Evolutionary conservation across 73 alveolate genomes (phyloP).

Genomic region (Uronychia binucleata): DNA sequence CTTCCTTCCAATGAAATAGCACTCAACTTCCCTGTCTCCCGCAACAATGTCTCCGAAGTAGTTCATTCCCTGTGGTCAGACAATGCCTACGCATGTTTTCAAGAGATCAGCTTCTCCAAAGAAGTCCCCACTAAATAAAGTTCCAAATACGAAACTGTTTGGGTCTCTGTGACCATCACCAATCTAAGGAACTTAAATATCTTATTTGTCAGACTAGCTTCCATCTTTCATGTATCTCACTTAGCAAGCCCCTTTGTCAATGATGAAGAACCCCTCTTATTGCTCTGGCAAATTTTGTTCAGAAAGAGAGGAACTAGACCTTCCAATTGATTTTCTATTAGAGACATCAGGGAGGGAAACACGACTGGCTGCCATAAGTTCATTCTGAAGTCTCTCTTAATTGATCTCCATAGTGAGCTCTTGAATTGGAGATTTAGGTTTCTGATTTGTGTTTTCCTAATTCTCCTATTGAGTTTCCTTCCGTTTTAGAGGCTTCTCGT

Average conservation of each 20-base stretch:
- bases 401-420: too few species aligned
- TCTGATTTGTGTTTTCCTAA: too few species aligned
- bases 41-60: slow-evolving; percentile 46
- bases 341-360: too few species aligned
- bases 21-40: slow-evolving; percentile 26
- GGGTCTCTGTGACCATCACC: too few species aligned
- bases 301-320: too few species aligned
- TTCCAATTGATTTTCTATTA: too few species aligned
- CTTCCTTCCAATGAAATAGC: slow-evolving; percentile 25
- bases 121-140: slow-evolving; percentile 32
- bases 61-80: slow-evolving; percentile 6
- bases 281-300: too few species aligned
- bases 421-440: too few species aligned
- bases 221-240: slow-evolving; percentile 19
- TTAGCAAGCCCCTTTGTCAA: slow-evolving; percentile 35
- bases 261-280: slow-evolving; percentile 33
- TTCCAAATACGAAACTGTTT: slow-evolving; percentile 1
- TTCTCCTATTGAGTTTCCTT: not conserved
- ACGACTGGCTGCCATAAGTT: too few species aligned
- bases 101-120: slow-evolving; percentile 34
- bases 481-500: not conserved
- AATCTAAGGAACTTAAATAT: too few species aligned
- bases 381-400: too few species aligned
- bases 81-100: not conserved
- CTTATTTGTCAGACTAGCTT: too few species aligned